phyloP scores from a whole-genome alignment of 2,329 filamentous ascomycete species.

The Furcasterigmium furcatum region DNA sequence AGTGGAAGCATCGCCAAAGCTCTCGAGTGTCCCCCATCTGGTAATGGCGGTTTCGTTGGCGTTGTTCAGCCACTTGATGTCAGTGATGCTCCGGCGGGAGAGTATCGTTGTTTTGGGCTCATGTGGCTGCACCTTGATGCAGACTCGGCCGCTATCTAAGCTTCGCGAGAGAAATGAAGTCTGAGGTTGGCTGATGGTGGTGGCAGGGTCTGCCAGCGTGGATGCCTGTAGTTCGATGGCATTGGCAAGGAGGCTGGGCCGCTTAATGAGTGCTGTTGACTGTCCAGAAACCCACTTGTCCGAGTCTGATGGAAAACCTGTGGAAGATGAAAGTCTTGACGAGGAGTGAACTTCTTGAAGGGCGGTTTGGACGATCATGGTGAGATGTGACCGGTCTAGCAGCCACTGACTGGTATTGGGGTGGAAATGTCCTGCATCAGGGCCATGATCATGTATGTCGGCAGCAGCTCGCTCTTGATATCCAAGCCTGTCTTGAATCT shows the following conservation, averaged over 20 bases:
- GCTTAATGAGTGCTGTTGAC: too few species aligned
- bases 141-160: conserved; percentile 14
- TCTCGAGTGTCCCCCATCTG: conserved; percentile 1
- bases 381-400: not conserved
- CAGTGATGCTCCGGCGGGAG: conserved; percentile 22
- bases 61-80: conserved; percentile 23
- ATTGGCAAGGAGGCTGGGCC: conserved; percentile 9
- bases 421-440: too few species aligned
- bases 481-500: too few species aligned
- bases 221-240: conserved; percentile 19
- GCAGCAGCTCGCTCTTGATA: too few species aligned
- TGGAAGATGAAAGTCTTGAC: conserved; percentile 5
- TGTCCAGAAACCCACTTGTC: too few species aligned
- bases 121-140: conserved; percentile 12
- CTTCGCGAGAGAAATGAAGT: conserved; percentile 23
- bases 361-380: too few species aligned
- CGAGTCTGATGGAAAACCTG: too few species aligned
- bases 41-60: conserved; percentile 9
- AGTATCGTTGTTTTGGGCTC: conserved; percentile 20
- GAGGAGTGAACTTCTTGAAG: not conserved
- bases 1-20: conserved; percentile 8
- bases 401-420: too few species aligned
- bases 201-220: conserved; percentile 23
- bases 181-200: conserved; percentile 26
- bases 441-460: too few species aligned